A percentile compares a stretch with the other conserved stretches of the same genome.
phyloP scores from a whole-genome alignment of 352 stramenopile species.

The Phytophthora fragariaefolia region DNA sequence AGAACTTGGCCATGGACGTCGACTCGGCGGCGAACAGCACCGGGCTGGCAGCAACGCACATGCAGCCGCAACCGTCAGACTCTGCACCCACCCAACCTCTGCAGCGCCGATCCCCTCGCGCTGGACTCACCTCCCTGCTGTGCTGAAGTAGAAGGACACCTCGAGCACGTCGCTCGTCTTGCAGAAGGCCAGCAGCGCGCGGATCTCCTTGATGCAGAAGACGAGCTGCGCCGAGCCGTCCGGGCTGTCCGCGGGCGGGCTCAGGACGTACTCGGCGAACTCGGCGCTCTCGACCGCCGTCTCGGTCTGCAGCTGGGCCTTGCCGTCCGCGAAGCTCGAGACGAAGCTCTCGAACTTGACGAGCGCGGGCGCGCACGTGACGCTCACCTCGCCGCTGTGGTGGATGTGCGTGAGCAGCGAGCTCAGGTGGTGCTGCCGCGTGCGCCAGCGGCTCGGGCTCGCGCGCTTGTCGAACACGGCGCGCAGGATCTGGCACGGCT shows the following conservation, averaged over 20 bases:
- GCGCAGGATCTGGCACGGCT: slow-evolving; percentile 79
- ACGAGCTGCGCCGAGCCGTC: slow-evolving; percentile 86
- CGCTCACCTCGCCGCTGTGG: slow-evolving; percentile 78
- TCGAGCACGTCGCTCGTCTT: slow-evolving; percentile 80
- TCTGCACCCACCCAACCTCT: not conserved
- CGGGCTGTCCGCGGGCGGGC: slow-evolving; percentile 39
- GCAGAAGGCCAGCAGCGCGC: slow-evolving; percentile 75
- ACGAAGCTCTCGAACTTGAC: slow-evolving; percentile 88
- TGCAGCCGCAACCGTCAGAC: slow-evolving; percentile 6
- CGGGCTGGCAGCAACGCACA: slow-evolving; percentile 45
- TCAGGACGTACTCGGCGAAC: slow-evolving; percentile 77
- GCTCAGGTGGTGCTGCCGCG: slow-evolving; percentile 75
- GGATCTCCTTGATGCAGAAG: slow-evolving; percentile 85
- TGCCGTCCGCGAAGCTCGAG: slow-evolving; percentile 62
- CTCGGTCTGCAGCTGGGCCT: slow-evolving; percentile 84
- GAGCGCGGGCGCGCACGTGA: slow-evolving; percentile 67
- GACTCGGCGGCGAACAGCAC: slow-evolving; percentile 80
- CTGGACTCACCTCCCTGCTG: slow-evolving; percentile 56
- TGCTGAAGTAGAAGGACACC: slow-evolving; percentile 76
- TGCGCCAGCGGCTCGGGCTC: slow-evolving; percentile 61
- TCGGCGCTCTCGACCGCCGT: slow-evolving; percentile 80
- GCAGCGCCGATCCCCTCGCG: not conserved
- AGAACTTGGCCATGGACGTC: slow-evolving; percentile 70
- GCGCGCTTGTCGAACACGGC: slow-evolving; percentile 72
- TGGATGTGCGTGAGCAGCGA: slow-evolving; percentile 84